Conservation (phyloP, 225 moss, liverwort and hornwort species). For the Sphagnum contortum region DNA sequence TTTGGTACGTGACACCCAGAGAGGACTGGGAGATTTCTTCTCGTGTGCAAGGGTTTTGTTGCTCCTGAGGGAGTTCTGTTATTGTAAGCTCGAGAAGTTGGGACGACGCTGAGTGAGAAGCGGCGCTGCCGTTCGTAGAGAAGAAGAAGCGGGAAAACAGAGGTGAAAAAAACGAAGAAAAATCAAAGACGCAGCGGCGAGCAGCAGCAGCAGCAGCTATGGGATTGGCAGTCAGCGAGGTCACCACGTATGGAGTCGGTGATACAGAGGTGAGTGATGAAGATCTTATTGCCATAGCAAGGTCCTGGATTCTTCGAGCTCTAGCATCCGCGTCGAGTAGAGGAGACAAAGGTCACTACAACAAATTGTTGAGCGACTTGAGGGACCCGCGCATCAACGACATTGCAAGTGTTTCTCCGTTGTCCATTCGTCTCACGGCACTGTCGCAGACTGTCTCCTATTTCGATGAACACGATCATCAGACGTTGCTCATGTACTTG, state of each 20-base stretch:
- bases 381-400: conserved; percentile 52
- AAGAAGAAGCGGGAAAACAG: too few relatives aligned
- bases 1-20: conserved; percentile 1
- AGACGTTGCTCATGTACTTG: conserved; percentile 57
- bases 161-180: too few relatives aligned
- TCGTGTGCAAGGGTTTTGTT: not conserved
- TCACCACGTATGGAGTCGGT: not conserved
- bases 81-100: too few relatives aligned
- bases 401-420: conserved; percentile 23
- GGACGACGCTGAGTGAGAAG: too few relatives aligned
- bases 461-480: conserved; percentile 60
- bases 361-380: conserved; percentile 55
- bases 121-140: too few relatives aligned
- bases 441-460: conserved; percentile 72
- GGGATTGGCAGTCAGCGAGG: not conserved
- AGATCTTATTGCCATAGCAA: conserved; percentile 22
- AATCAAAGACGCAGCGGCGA: too few relatives aligned
- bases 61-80: not conserved
- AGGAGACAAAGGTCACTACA: conserved; percentile 53
- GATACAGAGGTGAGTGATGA: conserved; percentile 13
- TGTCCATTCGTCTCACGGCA: conserved; percentile 49
- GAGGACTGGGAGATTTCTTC: not conserved
- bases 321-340: conserved; percentile 32
- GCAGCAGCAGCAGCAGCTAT: not conserved
- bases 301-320: conserved; percentile 42